Evolutionary conservation across 352 stramenopile genomes (phyloP).

Genomic region (Globisporangium carolinianum): DNA sequence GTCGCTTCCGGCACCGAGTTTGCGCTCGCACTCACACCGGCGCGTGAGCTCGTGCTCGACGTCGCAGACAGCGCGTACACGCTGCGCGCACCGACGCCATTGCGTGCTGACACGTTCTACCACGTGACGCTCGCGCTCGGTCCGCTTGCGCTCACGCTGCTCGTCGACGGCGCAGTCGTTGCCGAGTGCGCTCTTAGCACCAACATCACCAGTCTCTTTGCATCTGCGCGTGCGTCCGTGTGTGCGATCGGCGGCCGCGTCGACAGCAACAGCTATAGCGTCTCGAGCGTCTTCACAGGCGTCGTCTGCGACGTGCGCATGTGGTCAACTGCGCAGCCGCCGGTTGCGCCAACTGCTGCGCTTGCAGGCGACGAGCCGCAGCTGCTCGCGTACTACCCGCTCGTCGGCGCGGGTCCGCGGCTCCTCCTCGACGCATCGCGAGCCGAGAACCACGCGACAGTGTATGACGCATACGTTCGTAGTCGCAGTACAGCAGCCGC

Average conservation of each 20-base stretch:
- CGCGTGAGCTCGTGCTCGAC: slow-evolving; percentile 44
- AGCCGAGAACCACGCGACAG: slow-evolving; percentile 66
- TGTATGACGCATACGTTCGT: slow-evolving; percentile 31
- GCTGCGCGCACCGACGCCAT: slow-evolving; percentile 25
- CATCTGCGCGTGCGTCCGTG: slow-evolving; percentile 24
- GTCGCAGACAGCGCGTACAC: slow-evolving; percentile 30
- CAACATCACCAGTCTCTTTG: background rate
- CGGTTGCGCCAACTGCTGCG: slow-evolving; percentile 5
- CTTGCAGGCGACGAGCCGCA: slow-evolving; percentile 33
- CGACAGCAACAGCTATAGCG: slow-evolving; percentile 16
- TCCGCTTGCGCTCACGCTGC: slow-evolving; percentile 25
- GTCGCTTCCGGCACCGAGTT: slow-evolving; percentile 61
- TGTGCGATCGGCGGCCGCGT: slow-evolving; percentile 46
- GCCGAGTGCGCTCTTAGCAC: slow-evolving; percentile 15
- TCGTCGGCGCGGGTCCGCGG: slow-evolving; percentile 56
- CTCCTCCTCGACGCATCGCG: slow-evolving; percentile 64
- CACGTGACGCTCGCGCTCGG: slow-evolving; percentile 57
- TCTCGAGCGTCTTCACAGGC: slow-evolving; percentile 44
- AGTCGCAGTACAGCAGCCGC: background rate
- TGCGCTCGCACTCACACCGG: slow-evolving; percentile 30
- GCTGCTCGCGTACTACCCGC: slow-evolving; percentile 66
- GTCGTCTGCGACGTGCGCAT: slow-evolving; percentile 63
- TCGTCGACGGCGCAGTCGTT: slow-evolving; percentile 37
- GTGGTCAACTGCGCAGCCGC: slow-evolving; percentile 34
- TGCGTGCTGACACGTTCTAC: slow-evolving; percentile 45